Conservation (phyloP, 2,329 filamentous ascomycete genomes). For the Claviceps humidiphila region DNA sequence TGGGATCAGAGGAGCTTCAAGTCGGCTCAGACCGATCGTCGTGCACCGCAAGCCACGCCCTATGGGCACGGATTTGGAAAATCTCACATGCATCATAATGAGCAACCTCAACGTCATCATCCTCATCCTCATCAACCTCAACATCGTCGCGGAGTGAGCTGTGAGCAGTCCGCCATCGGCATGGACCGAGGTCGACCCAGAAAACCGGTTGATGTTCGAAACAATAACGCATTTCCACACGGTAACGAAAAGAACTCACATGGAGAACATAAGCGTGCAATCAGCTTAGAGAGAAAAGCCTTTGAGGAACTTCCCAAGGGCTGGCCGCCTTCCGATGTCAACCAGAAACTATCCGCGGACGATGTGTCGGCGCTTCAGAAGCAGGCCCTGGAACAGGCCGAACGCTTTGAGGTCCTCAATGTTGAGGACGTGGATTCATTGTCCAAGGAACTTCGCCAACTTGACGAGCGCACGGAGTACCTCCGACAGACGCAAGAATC, state of each 20-base stretch:
- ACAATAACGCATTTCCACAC: slow-evolving; percentile 24
- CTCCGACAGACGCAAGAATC: slow-evolving; percentile 65
- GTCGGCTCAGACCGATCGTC: neutral
- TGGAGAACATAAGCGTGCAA: slow-evolving; percentile 23
- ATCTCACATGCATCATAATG: slow-evolving; percentile 23
- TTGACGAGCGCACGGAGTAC: slow-evolving; percentile 71
- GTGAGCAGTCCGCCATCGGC: slow-evolving; percentile 40
- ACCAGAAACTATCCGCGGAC: slow-evolving; percentile 28
- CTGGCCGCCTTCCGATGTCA: slow-evolving; percentile 39
- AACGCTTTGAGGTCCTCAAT: slow-evolving; percentile 50
- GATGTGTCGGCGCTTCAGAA: slow-evolving; percentile 41
- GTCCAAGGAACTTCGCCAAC: slow-evolving; percentile 58
- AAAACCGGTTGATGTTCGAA: slow-evolving; percentile 34
- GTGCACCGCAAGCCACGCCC: slow-evolving; percentile 4
- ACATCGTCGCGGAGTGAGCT: slow-evolving; percentile 27
- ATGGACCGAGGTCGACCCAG: slow-evolving; percentile 50
- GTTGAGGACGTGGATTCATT: slow-evolving; percentile 50
- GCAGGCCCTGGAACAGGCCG: slow-evolving; percentile 49
- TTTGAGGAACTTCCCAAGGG: slow-evolving; percentile 51
- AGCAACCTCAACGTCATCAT: slow-evolving; percentile 11
- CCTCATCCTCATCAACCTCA: too few species aligned
- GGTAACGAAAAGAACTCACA: slow-evolving; percentile 18
- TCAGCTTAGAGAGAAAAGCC: slow-evolving; percentile 39
- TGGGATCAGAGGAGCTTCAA: slow-evolving; percentile 23
- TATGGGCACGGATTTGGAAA: slow-evolving; percentile 4